phyloP scores from a whole-genome alignment of 805 yeast genomes.

The Metschnikowia henanensis region DNA sequence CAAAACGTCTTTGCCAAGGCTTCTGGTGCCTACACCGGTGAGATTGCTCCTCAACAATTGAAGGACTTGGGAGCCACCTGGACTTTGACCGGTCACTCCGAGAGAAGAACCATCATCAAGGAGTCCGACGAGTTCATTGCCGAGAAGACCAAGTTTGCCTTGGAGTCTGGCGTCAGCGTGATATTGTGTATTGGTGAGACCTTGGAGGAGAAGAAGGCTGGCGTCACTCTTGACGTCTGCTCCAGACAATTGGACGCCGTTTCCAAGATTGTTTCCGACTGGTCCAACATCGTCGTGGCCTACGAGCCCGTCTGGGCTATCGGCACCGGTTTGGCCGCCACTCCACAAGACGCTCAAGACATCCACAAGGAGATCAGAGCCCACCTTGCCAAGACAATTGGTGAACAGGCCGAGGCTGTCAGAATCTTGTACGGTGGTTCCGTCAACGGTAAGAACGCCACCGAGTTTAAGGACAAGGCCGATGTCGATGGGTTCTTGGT shows the following conservation, averaged over 20 bases:
- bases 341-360: constrained; percentile 96
- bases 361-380: constrained; percentile 88
- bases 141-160: constrained; percentile 90
- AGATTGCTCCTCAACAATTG: constrained; percentile 83
- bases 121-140: constrained; percentile 92
- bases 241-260: constrained; percentile 91
- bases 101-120: constrained; percentile 92
- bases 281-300: constrained; percentile 92
- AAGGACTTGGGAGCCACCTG: constrained; percentile 91
- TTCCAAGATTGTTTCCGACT: constrained; percentile 75
- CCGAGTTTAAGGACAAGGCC: constrained; percentile 83
- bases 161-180: constrained; percentile 85
- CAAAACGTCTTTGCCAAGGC: constrained; percentile 89
- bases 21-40: constrained; percentile 98
- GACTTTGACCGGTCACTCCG: constrained; percentile 98
- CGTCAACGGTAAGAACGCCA: constrained; percentile 92
- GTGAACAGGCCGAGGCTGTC: constrained; percentile 73
- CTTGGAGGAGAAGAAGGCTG: constrained; percentile 89
- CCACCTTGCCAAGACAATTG: constrained; percentile 75
- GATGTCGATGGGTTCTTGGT: constrained; percentile 99
- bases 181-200: constrained; percentile 98
- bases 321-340: constrained; percentile 99
- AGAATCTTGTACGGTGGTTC: constrained; percentile 99
- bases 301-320: constrained; percentile 99
- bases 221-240: constrained; percentile 81